phyloP scores from a whole-genome alignment of 2,329 filamentous ascomycete genomes.

The Scorias spongiosa region DNA sequence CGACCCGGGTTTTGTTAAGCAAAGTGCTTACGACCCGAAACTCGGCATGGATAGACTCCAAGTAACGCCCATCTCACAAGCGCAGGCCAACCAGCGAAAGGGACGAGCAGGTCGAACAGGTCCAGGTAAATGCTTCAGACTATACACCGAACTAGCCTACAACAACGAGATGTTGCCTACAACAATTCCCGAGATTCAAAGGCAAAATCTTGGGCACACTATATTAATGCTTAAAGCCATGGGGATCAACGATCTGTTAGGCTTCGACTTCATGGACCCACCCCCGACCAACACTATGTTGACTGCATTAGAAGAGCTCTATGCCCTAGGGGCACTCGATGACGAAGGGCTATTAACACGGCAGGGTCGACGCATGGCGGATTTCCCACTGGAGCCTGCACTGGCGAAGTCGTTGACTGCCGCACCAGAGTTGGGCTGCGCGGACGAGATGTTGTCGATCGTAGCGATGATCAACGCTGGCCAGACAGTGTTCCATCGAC shows the following conservation, averaged over 20 bases:
- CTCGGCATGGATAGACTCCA: slow-evolving; percentile 95
- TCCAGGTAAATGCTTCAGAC: slow-evolving; percentile 85
- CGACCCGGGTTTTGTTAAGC: slow-evolving; percentile 94
- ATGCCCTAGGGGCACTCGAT: slow-evolving; percentile 78
- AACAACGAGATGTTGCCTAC: slow-evolving; percentile 96
- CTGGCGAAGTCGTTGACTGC: slow-evolving; percentile 82
- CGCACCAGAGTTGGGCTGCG: slow-evolving; percentile 74
- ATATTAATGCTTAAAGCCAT: slow-evolving; percentile 98
- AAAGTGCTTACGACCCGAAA: slow-evolving; percentile 93
- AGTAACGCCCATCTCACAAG: slow-evolving; percentile 90
- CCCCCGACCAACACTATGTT: slow-evolving; percentile 97
- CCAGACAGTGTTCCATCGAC: slow-evolving; percentile 78
- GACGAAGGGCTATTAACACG: slow-evolving; percentile 90
- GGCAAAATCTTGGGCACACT: slow-evolving; percentile 80
- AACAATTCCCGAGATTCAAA: slow-evolving; percentile 89
- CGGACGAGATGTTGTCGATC: slow-evolving; percentile 86
- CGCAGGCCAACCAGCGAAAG: slow-evolving; percentile 86
- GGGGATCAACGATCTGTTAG: slow-evolving; percentile 93
- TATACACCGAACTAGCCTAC: slow-evolving; percentile 91
- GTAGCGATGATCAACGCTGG: slow-evolving; percentile 80
- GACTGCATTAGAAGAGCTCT: slow-evolving; percentile 86
- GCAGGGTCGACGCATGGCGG: slow-evolving; percentile 89
- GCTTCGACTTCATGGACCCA: slow-evolving; percentile 98
- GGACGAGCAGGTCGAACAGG: slow-evolving; percentile 88
- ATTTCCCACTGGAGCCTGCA: slow-evolving; percentile 94